Evolutionary conservation across 2,329 filamentous ascomycete species (phyloP), one percentile per base, ranked within the genome.

Genomic region (Aspergillus viridinutans): DNA sequence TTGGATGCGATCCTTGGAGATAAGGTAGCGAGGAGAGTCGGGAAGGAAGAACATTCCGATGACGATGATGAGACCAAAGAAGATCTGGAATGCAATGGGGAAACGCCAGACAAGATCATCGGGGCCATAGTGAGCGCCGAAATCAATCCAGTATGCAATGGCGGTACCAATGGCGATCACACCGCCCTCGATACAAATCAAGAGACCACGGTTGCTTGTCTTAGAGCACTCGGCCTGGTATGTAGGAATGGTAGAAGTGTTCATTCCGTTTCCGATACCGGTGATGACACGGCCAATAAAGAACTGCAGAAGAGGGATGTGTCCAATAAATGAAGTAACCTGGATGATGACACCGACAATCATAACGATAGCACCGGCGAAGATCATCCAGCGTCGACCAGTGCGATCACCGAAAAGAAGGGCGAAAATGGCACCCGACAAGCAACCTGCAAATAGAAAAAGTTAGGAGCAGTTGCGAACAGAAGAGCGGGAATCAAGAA

Each of bases 141-240:
- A 81, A 53, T 80, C 78, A 59, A 80, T 78, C 79, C 79, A 81
- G 68, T 81, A 81, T 3, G 80, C 79, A 53, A 82, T 80, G 17
- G 78, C 65, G 5, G 78, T 81, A 40, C 80, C 80, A 52, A 81
- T 78, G 8, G 79, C 79, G 48, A 82, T 79, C 32, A 76, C 72
- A 66, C 80, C 81, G 63, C 78, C 81, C 66, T 79, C 83, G 50
- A 85, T 83, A 68, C 83, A 85, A 63, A 86, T 85, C 54, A 86
- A 71, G 35, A 85, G 78, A 61, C 84, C 84, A 61, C 84, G 80
- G 69, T 85, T 85, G 63, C 79, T 80, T 0, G 83, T 80, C 55
- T 74, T 76, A 3, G 79, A 80, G 65, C 79, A 82, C 62, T 83
- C 80, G 6, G 80, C 78, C 69, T 82, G 80, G 62, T 81, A 83